A percentile compares a stretch with the other conserved stretches of the same genome.
Evolutionary conservation across 1,139 yeast species (phyloP).

Genomic region (Blastobotrys buckinghamii): DNA sequence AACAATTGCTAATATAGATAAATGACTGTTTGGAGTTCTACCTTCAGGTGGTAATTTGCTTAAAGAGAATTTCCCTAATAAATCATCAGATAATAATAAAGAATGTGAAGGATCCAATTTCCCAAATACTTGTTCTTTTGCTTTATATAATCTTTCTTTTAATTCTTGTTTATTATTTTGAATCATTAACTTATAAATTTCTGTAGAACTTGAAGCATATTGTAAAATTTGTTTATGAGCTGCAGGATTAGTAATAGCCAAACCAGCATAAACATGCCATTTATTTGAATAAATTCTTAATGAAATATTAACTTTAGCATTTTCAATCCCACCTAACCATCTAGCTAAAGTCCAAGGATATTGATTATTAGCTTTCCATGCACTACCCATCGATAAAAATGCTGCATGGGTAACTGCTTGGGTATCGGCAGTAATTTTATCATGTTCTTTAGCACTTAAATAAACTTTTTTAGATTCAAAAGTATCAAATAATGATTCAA

Average conservation of each 20-base stretch:
- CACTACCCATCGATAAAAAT: slow-evolving; percentile 91
- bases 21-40: slow-evolving; percentile 76
- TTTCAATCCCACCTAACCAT: slow-evolving; percentile 93
- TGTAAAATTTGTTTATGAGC: slow-evolving; percentile 91
- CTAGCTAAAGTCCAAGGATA: slow-evolving; percentile 90
- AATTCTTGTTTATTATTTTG: slow-evolving; percentile 59
- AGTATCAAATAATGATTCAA: slow-evolving; percentile 61
- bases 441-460: slow-evolving; percentile 80
- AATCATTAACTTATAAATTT: slow-evolving; percentile 75
- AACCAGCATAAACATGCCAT: slow-evolving; percentile 98
- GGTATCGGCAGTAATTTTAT: slow-evolving; percentile 92
- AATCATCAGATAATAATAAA: slow-evolving; percentile 68
- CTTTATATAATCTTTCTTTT: slow-evolving; percentile 51
- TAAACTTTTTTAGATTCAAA: slow-evolving; percentile 74
- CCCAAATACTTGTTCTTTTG: slow-evolving; percentile 72
- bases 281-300: slow-evolving; percentile 84
- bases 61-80: slow-evolving; percentile 74
- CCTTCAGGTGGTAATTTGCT: slow-evolving; percentile 70
- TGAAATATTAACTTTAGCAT: slow-evolving; percentile 91
- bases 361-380: slow-evolving; percentile 78
- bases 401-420: slow-evolving; percentile 99
- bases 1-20: slow-evolving; percentile 81
- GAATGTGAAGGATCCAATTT: slow-evolving; percentile 49
- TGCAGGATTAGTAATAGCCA: slow-evolving; percentile 91
- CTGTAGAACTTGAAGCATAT: slow-evolving; percentile 80